Percentiles rank a stretch among this genome's conserved stretches.
Evolutionary conservation across 805 yeast species (phyloP).

Genomic region (Wickerhamiella domercqiae): DNA sequence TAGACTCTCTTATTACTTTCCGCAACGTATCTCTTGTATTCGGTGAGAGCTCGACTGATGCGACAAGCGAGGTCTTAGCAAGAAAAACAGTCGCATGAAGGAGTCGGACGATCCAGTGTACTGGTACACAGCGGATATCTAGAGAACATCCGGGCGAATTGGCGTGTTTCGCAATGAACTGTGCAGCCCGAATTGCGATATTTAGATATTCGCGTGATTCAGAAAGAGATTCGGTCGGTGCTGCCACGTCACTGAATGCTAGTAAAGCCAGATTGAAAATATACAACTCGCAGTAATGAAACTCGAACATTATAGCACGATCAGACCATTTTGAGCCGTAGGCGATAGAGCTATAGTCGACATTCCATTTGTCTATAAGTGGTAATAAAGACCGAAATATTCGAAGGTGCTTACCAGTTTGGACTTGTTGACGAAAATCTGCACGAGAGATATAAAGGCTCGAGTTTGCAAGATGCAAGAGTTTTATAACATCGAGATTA

Average conservation of each 20-base stretch:
- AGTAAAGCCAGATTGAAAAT: conserved; percentile 44
- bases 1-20: background rate
- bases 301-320: conserved; percentile 68
- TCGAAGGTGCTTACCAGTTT: conserved; percentile 36
- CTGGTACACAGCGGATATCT: conserved; percentile 66
- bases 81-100: conserved; percentile 82
- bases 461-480: conserved; percentile 70
- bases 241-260: no score
- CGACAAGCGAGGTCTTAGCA: conserved; percentile 52
- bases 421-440: conserved; percentile 22
- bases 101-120: conserved; percentile 74
- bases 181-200: conserved; percentile 70
- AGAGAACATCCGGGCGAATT: conserved; percentile 38
- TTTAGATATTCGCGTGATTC: conserved; percentile 42
- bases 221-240: no score
- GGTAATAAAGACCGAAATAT: conserved; percentile 62
- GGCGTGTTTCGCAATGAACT: conserved; percentile 58
- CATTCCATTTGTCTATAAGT: conserved; percentile 63
- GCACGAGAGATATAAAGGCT: conserved; percentile 45
- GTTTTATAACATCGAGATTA: conserved; percentile 60
- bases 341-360: conserved; percentile 29
- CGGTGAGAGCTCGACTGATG: background rate
- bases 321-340: conserved; percentile 32
- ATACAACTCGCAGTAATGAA: conserved; percentile 68
- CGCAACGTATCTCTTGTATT: conserved; percentile 1